These are phyloP conservation scores for Linderina pennispora DNA, from an alignment of 192 early-diverging fungal genomes.

Conservation along the genomic window DNA sequence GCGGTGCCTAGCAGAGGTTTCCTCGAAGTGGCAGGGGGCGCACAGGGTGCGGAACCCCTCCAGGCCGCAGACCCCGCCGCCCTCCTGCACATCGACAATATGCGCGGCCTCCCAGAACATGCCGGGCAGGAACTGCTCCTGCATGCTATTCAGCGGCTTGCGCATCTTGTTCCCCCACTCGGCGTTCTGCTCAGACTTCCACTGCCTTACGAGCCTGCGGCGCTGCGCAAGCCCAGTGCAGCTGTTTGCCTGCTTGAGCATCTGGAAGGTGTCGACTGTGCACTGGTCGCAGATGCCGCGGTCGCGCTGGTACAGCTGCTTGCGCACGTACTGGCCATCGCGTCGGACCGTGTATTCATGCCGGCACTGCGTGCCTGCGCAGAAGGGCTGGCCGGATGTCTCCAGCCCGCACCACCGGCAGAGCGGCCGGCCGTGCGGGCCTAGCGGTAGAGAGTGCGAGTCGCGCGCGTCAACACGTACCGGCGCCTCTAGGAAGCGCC, in stretches of 20 bases:
- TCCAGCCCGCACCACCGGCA: constrained; percentile 41
- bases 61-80: constrained; percentile 43
- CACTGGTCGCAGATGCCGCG: constrained; percentile 32
- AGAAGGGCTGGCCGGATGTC: no score
- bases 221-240: constrained; percentile 23
- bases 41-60: constrained; percentile 41
- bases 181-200: constrained; percentile 10
- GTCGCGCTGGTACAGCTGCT: constrained; percentile 38
- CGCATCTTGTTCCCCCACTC: constrained; percentile 26
- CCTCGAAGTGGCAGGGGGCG: constrained; percentile 34
- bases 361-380: no score
- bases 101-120: constrained; percentile 49
- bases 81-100: constrained; percentile 33
- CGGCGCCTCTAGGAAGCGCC: constrained; percentile 43
- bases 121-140: constrained; percentile 23
- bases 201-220: no score
- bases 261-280: constrained; percentile 21
- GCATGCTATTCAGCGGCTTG: constrained; percentile 21
- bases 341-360: constrained; percentile 42
- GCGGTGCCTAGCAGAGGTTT: no score
- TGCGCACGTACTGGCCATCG: constrained; percentile 34
- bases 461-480: no score
- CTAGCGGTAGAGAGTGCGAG: no score
- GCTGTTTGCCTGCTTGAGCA: constrained; percentile 12
- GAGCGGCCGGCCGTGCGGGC: constrained; percentile 15